These are phyloP conservation scores for Sclerospora graminicola DNA, from an alignment of 352 stramenopile species.

Conservation along the genomic window DNA sequence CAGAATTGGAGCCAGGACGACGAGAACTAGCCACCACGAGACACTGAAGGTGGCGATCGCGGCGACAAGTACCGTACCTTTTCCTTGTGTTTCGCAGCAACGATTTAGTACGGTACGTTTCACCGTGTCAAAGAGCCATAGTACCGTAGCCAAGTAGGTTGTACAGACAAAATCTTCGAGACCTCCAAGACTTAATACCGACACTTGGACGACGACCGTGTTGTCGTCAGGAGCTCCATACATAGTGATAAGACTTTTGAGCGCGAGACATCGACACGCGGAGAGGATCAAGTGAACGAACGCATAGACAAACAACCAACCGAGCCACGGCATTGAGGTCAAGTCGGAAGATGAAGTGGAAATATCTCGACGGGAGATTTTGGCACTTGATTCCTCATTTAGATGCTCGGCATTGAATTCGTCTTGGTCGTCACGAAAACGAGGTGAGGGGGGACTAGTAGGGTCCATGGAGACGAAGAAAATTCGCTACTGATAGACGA, in stretches of 20 bases:
- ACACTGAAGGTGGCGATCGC: slow-evolving; percentile 9
- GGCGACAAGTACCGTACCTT: background rate
- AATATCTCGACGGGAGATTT: no score
- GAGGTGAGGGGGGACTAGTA: no score
- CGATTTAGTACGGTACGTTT: slow-evolving; percentile 1
- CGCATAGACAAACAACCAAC: slow-evolving; percentile 18
- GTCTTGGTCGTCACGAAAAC: no score
- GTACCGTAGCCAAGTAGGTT: slow-evolving; percentile 11
- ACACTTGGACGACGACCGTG: slow-evolving; percentile 8
- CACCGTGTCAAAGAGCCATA: slow-evolving; percentile 21
- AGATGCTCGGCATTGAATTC: no score
- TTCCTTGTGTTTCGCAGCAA: background rate
- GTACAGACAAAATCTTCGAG: slow-evolving; percentile 26
- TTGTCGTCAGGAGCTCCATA: slow-evolving; percentile 15
- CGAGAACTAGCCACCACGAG: slow-evolving; percentile 18
- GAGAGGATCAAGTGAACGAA: slow-evolving; percentile 20
- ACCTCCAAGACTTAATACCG: slow-evolving; percentile 11
- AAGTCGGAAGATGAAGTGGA: background rate
- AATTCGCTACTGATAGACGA: no score
- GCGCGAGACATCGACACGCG: slow-evolving; percentile 8
- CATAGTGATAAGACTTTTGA: slow-evolving; percentile 15
- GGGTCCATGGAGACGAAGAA: no score
- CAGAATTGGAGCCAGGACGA: slow-evolving; percentile 20
- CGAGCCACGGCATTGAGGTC: slow-evolving; percentile 8
- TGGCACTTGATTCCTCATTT: no score